Base-by-base conservation (phyloP, 2,329 filamentous ascomycete genomes). In the Aspergillus latus region DNA sequence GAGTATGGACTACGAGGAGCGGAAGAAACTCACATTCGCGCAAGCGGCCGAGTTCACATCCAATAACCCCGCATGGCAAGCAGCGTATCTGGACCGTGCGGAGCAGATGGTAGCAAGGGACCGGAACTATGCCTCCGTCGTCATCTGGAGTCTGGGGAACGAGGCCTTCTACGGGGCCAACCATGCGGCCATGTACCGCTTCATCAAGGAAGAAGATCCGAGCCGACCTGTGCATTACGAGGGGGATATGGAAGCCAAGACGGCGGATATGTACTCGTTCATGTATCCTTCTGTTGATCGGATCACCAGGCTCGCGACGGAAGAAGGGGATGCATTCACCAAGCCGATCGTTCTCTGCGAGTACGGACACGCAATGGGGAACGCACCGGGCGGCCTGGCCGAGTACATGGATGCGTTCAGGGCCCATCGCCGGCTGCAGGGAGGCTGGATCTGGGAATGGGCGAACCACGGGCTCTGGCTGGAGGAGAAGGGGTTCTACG, bases 131-230 rank as follows among this genome's bases (percentile, higher is more conserved):
- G 71, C 88, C 0, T 86, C 80, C n/a, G 78, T 90, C 49, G 84
- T 90, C 48, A 82, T 89, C 43, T 90, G 88, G 88, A 87, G 84
- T 46, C 76, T 90, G 0, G 88, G 88, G 0, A 90, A 90, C 64
- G 88, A 90, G 66, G 82, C 87, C 0, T 90, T 88, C 66, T 89
- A 88, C 64, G 88, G 88, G 0, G 74, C 76, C 7, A 90, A 90
- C 65, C 85, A 88, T 65, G 78, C 77, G 45, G 83, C 82, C 34
- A 90, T 90, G 88, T 85, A 86, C 62, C 73, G 85, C 3, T 86
- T 82, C 66, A 79, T 81, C 49, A 86, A 84, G 58, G 57, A 72
- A 1, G 73, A 79, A n/a, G 87, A 89, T 61, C 76, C 81, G 0
- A 79, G 78, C 0, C 76, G 87, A 5, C 78, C 82, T 0, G 76